Base-by-base conservation (phyloP, 2,329 filamentous ascomycete species). In the Scytalidium lignicola region DNA sequence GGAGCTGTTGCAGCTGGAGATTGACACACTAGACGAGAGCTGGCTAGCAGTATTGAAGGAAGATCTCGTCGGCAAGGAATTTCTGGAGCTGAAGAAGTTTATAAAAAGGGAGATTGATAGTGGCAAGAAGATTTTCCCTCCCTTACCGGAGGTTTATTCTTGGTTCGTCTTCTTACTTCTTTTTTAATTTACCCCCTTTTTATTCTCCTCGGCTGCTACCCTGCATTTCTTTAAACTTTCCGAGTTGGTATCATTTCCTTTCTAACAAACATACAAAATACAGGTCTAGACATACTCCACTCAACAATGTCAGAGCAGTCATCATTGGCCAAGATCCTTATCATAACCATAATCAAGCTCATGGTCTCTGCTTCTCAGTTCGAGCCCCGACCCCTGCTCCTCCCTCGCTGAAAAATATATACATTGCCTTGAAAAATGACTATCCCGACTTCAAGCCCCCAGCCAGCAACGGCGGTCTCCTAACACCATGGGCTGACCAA, bases 241-340 rank as follows among this genome's bases (percentile, higher is more conserved):
- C n/a, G n/a, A n/a, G n/a, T n/a, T n/a, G n/a, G n/a, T n/a, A n/a
- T n/a, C n/a, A n/a, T n/a, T n/a, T n/a, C n/a, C n/a, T n/a, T n/a
- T n/a, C n/a, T n/a, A n/a, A n/a, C n/a, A n/a, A n/a, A n/a, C n/a
- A n/a, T n/a, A n/a, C 15, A 39, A n/a, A 28, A 50, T 40, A n/a
- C 51, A 96, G 92, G 92, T 96, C 92, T 52, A 87, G 90, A 21
- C 87, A 95, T 67, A 96, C 92, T 1, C 91, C 93, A 7, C 84
- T 99, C 59, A 74, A 85, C 71, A 85, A 78, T 13, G 91, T 97
- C 67, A 96, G 95, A 68, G 87, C 88, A 50, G 91, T 99, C 52
- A 90, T 99, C 63, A 70, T 97, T 48, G 93, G 93, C 56, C 93
- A 99, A 72, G 93, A 99, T 66, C 93, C 93, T 2, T 99, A 99